Conservation (phyloP, 306 rosid species). For the Castanopsis chinensis region DNA sequence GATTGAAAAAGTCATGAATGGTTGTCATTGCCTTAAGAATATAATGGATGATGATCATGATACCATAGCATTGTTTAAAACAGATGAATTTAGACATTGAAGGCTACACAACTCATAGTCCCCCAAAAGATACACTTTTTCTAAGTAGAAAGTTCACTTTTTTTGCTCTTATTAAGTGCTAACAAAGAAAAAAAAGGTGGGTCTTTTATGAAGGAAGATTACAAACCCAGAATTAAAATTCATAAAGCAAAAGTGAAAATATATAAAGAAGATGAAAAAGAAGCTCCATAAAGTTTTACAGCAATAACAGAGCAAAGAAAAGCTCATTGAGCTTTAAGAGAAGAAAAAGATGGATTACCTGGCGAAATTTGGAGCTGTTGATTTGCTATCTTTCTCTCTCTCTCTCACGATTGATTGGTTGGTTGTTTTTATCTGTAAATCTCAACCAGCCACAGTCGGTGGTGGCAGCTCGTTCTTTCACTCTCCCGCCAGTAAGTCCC, state of each 20-base stretch:
- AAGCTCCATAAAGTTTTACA: neutral
- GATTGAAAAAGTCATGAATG: no score
- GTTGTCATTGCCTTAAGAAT: no score
- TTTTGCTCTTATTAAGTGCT: neutral
- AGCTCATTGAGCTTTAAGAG: neutral
- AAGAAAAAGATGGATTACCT: neutral
- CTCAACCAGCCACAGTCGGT: no score
- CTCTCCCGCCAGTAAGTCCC: no score
- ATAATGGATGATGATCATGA: no score
- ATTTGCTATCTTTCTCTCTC: no score
- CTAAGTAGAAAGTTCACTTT: neutral
- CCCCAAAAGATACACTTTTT: neutral
- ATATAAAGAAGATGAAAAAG: neutral
- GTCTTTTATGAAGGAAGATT: neutral
- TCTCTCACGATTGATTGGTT: no score
- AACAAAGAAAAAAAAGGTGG: neutral
- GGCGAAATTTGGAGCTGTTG: no score
- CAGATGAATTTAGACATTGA: no score
- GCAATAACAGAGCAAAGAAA: neutral
- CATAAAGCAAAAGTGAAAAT: neutral
- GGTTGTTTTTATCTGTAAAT: no score
- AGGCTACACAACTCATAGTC: neutral
- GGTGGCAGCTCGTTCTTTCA: no score
- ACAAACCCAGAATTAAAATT: neutral
- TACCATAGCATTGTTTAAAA: no score